Percentiles rank a stretch among this genome's conserved stretches.
These are phyloP conservation scores for Lactifluus echinatus DNA, from an alignment of 768 basidiomycete species.

Conservation along the genomic window DNA sequence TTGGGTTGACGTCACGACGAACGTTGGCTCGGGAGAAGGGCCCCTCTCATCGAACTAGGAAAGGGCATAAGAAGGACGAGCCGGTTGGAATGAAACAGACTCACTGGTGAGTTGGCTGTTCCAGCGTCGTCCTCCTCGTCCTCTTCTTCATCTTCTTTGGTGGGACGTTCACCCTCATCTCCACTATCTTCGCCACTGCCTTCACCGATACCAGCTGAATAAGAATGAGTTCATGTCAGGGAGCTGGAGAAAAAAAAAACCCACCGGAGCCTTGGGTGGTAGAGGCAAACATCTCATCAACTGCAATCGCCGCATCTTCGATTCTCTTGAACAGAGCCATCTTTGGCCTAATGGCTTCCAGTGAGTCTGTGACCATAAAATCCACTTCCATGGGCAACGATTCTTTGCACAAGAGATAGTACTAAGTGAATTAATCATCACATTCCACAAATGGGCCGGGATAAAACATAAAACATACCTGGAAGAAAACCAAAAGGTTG, in stretches of 20 bases:
- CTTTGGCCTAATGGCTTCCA: slow-evolving; percentile 90
- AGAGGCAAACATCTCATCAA: slow-evolving; percentile 80
- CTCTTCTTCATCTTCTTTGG: slow-evolving; percentile 57
- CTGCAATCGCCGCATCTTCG: slow-evolving; percentile 78
- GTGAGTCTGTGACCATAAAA: slow-evolving; percentile 91
- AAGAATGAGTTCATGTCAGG: slow-evolving; percentile 12
- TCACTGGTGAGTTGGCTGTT: slow-evolving; percentile 46
- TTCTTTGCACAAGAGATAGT: slow-evolving; percentile 86
- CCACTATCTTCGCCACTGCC: slow-evolving; percentile 53
- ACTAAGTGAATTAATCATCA: slow-evolving; percentile 30
- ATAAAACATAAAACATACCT: slow-evolving; percentile 47
- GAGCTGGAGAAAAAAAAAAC: slow-evolving; percentile 19
- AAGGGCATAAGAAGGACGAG: not conserved
- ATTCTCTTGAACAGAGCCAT: slow-evolving; percentile 58
- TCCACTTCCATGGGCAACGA: slow-evolving; percentile 95
- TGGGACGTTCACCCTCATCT: slow-evolving; percentile 36
- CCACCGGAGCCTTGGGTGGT: slow-evolving; percentile 55
- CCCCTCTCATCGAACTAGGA: slow-evolving; percentile 55
- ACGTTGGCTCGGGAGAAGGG: slow-evolving; percentile 68
- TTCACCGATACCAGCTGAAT: slow-evolving; percentile 30
- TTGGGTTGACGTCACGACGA: slow-evolving; percentile 60
- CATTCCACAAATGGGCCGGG: not conserved
- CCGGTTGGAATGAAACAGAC: slow-evolving; percentile 18
- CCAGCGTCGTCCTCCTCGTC: slow-evolving; percentile 46
- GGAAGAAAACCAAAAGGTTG: slow-evolving; percentile 87